Evolutionary conservation across 176 grass and related monocot species (phyloP).

Genomic region (Avena insularis): DNA sequence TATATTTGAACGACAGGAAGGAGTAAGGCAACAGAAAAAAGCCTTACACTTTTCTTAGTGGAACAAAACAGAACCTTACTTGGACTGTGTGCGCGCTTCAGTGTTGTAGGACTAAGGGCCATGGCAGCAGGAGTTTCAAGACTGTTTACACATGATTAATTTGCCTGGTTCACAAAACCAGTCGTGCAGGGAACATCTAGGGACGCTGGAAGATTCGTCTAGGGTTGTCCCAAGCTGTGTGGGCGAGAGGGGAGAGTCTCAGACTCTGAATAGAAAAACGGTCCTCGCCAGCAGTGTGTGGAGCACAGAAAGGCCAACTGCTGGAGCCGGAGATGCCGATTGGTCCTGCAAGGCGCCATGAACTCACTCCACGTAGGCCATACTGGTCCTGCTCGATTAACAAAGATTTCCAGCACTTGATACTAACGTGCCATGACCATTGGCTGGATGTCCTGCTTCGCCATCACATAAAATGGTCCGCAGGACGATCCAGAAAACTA

Average conservation of each 20-base stretch:
- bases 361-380: slow-evolving; percentile 35
- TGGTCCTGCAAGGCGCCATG: neutral
- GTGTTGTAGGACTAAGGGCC: neutral
- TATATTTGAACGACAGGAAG: no score
- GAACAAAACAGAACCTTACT: neutral
- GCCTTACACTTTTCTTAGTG: no score
- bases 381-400: slow-evolving; percentile 18
- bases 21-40: no score
- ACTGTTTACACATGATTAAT: slow-evolving; percentile 41
- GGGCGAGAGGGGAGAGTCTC: neutral
- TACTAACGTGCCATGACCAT: neutral
- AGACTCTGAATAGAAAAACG: slow-evolving; percentile 10
- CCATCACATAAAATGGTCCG: slow-evolving; percentile 19
- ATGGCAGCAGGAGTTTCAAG: neutral
- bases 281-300: neutral
- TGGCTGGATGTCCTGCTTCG: slow-evolving; percentile 1
- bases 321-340: slow-evolving; percentile 25
- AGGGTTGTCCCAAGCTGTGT: slow-evolving; percentile 39
- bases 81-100: neutral
- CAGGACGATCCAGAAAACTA: slow-evolving; percentile 22
- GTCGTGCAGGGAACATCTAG: slow-evolving; percentile 50
- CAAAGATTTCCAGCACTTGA: neutral
- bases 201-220: slow-evolving; percentile 49
- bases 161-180: slow-evolving; percentile 20
- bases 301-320: slow-evolving; percentile 31